These are phyloP conservation scores for Aotearoamyces nothofagi DNA, from an alignment of 2,329 filamentous ascomycete species.

Conservation along the genomic window DNA sequence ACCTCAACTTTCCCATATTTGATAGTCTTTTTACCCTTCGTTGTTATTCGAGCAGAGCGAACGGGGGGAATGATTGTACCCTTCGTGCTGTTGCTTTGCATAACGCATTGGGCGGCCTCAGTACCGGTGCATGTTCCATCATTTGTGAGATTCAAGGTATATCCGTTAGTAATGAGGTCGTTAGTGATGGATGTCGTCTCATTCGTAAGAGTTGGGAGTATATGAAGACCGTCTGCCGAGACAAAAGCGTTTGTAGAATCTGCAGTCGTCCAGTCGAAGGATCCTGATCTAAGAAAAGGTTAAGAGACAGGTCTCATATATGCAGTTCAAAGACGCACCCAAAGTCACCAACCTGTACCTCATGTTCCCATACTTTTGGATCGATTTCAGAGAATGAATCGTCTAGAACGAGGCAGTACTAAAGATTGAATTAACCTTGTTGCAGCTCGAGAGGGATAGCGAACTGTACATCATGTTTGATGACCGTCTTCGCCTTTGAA, in stretches of 20 bases:
- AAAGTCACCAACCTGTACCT: background rate
- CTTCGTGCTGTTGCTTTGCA: constrained; percentile 25
- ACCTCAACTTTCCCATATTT: constrained; percentile 37
- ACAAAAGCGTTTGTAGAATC: constrained; percentile 31
- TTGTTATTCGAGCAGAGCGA: constrained; percentile 31
- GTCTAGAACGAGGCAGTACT: background rate
- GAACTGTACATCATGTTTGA: no score
- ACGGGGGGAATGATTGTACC: constrained; percentile 33
- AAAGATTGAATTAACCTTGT: background rate
- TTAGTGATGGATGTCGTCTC: constrained; percentile 23
- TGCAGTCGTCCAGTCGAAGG: constrained; percentile 38
- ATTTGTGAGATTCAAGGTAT: constrained; percentile 28
- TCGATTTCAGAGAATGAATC: background rate
- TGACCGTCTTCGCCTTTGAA: no score
- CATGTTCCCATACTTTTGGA: background rate
- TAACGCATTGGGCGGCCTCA: constrained; percentile 20
- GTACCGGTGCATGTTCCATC: constrained; percentile 27
- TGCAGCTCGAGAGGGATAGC: no score
- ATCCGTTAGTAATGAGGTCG: constrained; percentile 23
- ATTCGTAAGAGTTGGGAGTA: constrained; percentile 35
- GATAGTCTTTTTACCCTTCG: constrained; percentile 29
- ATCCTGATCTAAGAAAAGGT: no score
- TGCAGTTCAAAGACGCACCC: no score
- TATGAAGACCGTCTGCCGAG: constrained; percentile 33
- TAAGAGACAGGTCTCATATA: no score